A percentile compares a stretch with the other conserved stretches of the same genome.
Evolutionary conservation across 495 filamentous ascomycete species (phyloP).

Genomic region (Aeminium ludgeri): DNA sequence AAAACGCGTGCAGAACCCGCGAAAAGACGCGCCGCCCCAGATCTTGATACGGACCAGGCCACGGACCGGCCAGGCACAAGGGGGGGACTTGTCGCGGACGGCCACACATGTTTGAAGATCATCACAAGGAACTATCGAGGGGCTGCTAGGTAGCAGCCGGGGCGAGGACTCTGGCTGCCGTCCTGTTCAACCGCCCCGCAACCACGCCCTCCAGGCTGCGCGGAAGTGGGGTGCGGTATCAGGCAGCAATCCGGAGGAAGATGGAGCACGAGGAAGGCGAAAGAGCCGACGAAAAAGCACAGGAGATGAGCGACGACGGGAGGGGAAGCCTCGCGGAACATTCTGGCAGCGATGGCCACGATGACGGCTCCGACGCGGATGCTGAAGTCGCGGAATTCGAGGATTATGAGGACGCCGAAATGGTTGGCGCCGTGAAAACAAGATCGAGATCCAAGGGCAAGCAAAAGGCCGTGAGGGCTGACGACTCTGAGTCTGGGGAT

Average conservation of each 20-base stretch:
- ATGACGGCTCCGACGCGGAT: conserved; percentile 25
- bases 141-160: too few species aligned
- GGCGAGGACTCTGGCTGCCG: conserved; percentile 10
- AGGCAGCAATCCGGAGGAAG: background rate
- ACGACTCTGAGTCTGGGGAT: conserved; percentile 29
- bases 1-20: too few species aligned
- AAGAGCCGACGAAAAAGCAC: conserved; percentile 8
- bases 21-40: too few species aligned
- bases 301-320: conserved; percentile 20
- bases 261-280: conserved; percentile 12
- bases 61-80: too few species aligned
- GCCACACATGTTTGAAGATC: too few species aligned
- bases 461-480: conserved; percentile 21
- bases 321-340: conserved; percentile 20
- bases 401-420: conserved; percentile 34
- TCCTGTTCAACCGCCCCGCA: conserved; percentile 12
- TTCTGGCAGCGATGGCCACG: conserved; percentile 26
- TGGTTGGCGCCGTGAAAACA: conserved; percentile 62
- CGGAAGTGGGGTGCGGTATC: conserved; percentile 14
- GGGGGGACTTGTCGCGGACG: too few species aligned
- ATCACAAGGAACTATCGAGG: too few species aligned
- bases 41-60: too few species aligned
- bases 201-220: conserved; percentile 16
- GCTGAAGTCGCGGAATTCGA: conserved; percentile 26
- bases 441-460: conserved; percentile 17